phyloP scores from a whole-genome alignment of 169 alveolate genomes.

The Eimeria acervulina region DNA sequence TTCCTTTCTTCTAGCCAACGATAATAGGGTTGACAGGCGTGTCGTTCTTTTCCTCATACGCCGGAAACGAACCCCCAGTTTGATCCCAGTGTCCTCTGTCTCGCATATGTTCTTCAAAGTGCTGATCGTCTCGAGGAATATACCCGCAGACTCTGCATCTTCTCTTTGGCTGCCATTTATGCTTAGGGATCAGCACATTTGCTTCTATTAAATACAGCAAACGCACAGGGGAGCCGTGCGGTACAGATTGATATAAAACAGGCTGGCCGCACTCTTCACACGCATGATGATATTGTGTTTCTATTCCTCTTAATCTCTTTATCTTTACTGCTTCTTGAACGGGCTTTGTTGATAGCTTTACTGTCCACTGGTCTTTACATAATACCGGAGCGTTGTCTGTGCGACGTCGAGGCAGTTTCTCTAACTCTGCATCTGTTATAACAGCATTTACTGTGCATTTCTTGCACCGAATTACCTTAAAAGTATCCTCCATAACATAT shows the following conservation, averaged over 20 bases:
- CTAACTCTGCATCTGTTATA: slow-evolving; percentile 82
- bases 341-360: slow-evolving; percentile 68
- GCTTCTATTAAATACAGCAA: slow-evolving; percentile 58
- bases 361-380: slow-evolving; percentile 51
- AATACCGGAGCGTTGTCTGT: slow-evolving; percentile 83
- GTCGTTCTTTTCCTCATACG: slow-evolving; percentile 64
- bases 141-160: slow-evolving; percentile 82
- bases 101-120: slow-evolving; percentile 80
- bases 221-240: slow-evolving; percentile 12
- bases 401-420: slow-evolving; percentile 74
- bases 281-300: slow-evolving; percentile 74
- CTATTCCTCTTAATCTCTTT: slow-evolving; percentile 79
- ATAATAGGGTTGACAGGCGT: slow-evolving; percentile 82
- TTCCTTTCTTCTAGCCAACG: too few species aligned
- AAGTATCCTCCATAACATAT: slow-evolving; percentile 76
- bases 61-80: slow-evolving; percentile 33
- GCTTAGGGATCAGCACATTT: slow-evolving; percentile 48
- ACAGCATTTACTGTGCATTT: slow-evolving; percentile 54
- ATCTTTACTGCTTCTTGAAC: slow-evolving; percentile 22
- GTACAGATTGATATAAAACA: slow-evolving; percentile 79
- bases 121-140: slow-evolving; percentile 63
- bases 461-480: slow-evolving; percentile 78
- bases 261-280: slow-evolving; percentile 80
- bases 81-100: slow-evolving; percentile 82
- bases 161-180: not conserved